Base-by-base conservation (phyloP, 495 filamentous ascomycete species). In the Annulohypoxylon nitens region DNA sequence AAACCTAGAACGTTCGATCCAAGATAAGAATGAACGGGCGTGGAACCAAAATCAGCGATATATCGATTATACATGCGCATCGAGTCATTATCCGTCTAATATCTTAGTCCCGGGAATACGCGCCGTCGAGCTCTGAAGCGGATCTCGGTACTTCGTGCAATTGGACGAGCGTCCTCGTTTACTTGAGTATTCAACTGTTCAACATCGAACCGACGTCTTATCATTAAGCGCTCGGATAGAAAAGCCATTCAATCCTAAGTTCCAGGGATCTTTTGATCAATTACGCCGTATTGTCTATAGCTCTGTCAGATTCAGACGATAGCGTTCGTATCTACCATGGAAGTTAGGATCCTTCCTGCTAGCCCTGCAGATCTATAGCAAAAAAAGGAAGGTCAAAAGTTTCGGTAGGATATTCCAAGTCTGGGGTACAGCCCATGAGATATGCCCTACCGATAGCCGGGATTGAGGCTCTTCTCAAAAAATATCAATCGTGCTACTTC, bases 1-100 rank as follows among this genome's bases (percentile, higher is more conserved):
- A 73, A 74, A 65, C 39, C 68, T 7, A 78, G 76, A 26, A 25
- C 33, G 3, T 26, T 50, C 43, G 30, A 25, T 10, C 33, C 16
- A 8, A 12, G 23, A 9, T 67, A 61, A 51, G 54, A 45, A n/a
- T 43, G 37, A 43, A 36, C 18, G 26, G 48, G 0, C 12, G 20
- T 25, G 5, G 8, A 23, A 25, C 16, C 18, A 11, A 51, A 51
- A 3, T 9, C 4, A 3, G 20, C 12, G 11, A 30, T 26, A 30
- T 26, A 10, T n/a, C 23, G 8, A 14, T 20, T 14, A n/a, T 30
- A 26, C 12, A 54, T 54, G 7, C 36, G 2, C 36, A 10, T 39
- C 11, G 4, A 12, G 9, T 9, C 11, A 12, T 12, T 39, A 39
- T 12, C 11, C 7, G 36, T 39, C 5, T 39, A 11, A 39, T 39